These are phyloP conservation scores for Aspergillus eucalypticola DNA, from an alignment of 2,329 filamentous ascomycete genomes.

Conservation along the genomic window DNA sequence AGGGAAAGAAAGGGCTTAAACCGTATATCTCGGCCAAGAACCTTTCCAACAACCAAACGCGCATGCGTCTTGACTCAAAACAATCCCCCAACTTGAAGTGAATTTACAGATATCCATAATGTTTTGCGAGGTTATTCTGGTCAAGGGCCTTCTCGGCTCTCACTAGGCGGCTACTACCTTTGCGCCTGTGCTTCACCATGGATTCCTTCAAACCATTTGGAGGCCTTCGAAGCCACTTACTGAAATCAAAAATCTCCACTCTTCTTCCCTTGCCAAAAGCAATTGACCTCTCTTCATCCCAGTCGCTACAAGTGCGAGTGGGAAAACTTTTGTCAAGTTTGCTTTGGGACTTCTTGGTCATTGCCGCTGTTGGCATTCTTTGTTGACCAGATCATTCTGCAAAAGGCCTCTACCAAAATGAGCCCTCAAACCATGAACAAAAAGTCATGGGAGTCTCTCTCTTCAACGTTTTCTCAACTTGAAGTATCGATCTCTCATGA, in stretches of 20 bases:
- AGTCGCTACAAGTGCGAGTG: conserved; percentile 10
- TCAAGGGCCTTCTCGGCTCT: conserved; percentile 30
- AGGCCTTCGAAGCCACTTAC: conserved; percentile 35
- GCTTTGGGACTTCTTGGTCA: background rate
- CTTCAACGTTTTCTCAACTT: conserved; percentile 38
- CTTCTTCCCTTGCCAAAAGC: conserved; percentile 11
- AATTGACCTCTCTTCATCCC: background rate
- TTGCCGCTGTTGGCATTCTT: background rate
- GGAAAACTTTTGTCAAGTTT: background rate
- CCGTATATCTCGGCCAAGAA: background rate
- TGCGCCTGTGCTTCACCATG: conserved; percentile 32
- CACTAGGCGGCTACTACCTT: conserved; percentile 29
- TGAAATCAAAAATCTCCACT: conserved; percentile 12
- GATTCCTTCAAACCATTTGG: conserved; percentile 28
- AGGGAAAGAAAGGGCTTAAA: conserved; percentile 10
- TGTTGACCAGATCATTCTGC: background rate
- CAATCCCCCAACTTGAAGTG: conserved; percentile 14
- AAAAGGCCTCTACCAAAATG: conserved; percentile 25
- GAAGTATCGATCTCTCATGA: conserved; percentile 42
- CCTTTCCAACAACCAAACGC: conserved; percentile 5
- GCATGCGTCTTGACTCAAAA: conserved; percentile 11
- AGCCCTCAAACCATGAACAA: conserved; percentile 26
- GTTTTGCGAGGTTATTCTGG: conserved; percentile 24
- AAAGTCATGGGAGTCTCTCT: conserved; percentile 41
- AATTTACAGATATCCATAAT: conserved; percentile 23